phyloP scores from a whole-genome alignment of 192 early-diverging fungal species.

The Coemansia sp. region DNA sequence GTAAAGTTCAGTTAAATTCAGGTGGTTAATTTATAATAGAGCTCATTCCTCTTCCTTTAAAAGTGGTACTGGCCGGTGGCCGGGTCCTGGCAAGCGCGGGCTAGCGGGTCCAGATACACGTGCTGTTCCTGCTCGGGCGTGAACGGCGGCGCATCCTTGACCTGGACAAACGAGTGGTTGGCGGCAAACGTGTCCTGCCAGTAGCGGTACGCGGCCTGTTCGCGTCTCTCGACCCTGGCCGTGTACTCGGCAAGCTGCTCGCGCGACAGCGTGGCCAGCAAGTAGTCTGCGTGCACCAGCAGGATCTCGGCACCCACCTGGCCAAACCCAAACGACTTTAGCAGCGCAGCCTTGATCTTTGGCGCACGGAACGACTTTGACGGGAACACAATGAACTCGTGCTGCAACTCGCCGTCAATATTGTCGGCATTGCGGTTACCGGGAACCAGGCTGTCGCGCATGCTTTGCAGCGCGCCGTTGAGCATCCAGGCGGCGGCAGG shows the following conservation, averaged over 20 bases:
- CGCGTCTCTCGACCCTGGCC: background rate
- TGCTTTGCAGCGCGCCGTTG: conserved; percentile 82
- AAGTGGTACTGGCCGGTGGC: conserved; percentile 22
- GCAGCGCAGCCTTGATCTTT: conserved; percentile 59
- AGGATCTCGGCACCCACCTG: conserved; percentile 70
- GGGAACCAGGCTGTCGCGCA: conserved; percentile 82
- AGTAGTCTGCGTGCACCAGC: conserved; percentile 66
- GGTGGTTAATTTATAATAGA: background rate
- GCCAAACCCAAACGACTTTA: conserved; percentile 73
- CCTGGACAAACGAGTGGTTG: conserved; percentile 19
- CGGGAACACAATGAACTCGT: conserved; percentile 79
- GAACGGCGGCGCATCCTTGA: conserved; percentile 24
- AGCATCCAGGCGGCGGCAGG: conserved; percentile 96
- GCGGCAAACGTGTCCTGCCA: conserved; percentile 36
- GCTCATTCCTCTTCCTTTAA: no score
- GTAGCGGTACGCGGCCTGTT: conserved; percentile 18
- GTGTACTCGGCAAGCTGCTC: conserved; percentile 16
- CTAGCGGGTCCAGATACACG: conserved; percentile 20
- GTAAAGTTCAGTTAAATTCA: background rate
- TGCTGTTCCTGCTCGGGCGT: conserved; percentile 12
- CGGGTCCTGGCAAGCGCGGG: conserved; percentile 13
- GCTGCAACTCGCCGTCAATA: conserved; percentile 55
- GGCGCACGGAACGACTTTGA: conserved; percentile 55
- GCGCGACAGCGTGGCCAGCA: conserved; percentile 44
- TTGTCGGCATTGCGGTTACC: conserved; percentile 81